phyloP scores from a whole-genome alignment of 2,329 filamentous ascomycete species.

The Clarireedia paspali region DNA sequence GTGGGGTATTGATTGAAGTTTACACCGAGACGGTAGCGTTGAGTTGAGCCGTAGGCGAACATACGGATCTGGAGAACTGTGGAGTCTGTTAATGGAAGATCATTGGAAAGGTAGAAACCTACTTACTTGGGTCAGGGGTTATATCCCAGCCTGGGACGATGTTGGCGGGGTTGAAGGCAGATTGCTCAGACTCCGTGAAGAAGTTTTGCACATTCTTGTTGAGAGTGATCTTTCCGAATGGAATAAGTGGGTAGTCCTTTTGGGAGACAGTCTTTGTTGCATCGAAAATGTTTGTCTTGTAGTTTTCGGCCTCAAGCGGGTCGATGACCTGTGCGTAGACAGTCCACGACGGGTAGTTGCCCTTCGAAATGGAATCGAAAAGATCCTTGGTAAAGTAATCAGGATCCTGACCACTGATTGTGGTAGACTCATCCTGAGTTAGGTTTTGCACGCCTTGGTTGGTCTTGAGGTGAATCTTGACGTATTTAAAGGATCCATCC shows the following conservation, averaged over 20 bases:
- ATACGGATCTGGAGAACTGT: constrained; percentile 43
- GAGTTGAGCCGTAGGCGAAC: constrained; percentile 48
- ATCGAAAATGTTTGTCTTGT: constrained; percentile 39
- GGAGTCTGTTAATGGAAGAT: too few relatives aligned
- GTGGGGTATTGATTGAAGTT: constrained; percentile 44
- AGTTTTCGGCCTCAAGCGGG: constrained; percentile 43
- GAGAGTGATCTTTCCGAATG: constrained; percentile 39
- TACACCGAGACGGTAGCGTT: constrained; percentile 47
- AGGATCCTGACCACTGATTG: constrained; percentile 29
- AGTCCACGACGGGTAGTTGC: constrained; percentile 47
- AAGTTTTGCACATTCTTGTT: constrained; percentile 48
- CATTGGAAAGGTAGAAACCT: neutral
- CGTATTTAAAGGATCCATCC: constrained; percentile 44
- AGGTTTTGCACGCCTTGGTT: constrained; percentile 45
- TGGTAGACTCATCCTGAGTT: constrained; percentile 38
- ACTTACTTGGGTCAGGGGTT: constrained; percentile 48
- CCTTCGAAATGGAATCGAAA: constrained; percentile 42
- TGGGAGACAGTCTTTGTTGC: constrained; percentile 40
- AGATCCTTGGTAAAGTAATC: constrained; percentile 45
- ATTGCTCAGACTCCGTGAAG: constrained; percentile 60
- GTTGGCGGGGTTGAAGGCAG: constrained; percentile 58
- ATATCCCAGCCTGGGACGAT: constrained; percentile 58
- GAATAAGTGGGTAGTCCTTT: constrained; percentile 37
- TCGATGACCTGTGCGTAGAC: constrained; percentile 47
- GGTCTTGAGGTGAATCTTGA: constrained; percentile 44